These are phyloP conservation scores for Alternaria brassicicola DNA, from an alignment of 2,329 filamentous ascomycete species.

Conservation along the genomic window DNA sequence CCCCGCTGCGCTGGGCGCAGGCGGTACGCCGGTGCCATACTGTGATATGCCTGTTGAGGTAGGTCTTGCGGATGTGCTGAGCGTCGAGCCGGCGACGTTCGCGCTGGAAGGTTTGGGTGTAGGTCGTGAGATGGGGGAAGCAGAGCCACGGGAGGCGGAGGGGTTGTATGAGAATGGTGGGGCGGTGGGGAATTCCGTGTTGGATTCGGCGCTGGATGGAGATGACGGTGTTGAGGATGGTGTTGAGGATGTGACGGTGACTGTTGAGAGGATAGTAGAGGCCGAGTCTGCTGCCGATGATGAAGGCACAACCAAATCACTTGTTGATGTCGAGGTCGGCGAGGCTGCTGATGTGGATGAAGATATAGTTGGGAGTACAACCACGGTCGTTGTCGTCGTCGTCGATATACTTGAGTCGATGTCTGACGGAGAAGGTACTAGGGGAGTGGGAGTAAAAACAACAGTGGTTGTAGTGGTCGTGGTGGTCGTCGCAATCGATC, in stretches of 20 bases:
- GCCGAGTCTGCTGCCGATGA: not conserved
- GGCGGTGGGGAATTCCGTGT: not conserved
- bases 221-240: not conserved
- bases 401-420: not conserved
- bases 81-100: slow-evolving; percentile 13
- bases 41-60: slow-evolving; percentile 19
- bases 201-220: not conserved
- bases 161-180: slow-evolving; percentile 11
- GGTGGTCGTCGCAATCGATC: not conserved
- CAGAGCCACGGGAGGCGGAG: slow-evolving; percentile 11
- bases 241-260: not conserved
- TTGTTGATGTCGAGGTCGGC: not conserved
- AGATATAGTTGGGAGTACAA: not conserved
- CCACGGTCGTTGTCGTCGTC: not conserved
- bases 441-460: not conserved
- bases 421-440: not conserved
- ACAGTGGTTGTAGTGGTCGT: not conserved
- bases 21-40: slow-evolving; percentile 27
- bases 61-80: slow-evolving; percentile 18
- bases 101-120: slow-evolving; percentile 10
- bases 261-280: not conserved
- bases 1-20: slow-evolving; percentile 35
- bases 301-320: not conserved
- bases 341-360: not conserved
- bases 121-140: slow-evolving; percentile 9